Conservation (phyloP, 352 stramenopile species). For the Globisporangium solare region DNA sequence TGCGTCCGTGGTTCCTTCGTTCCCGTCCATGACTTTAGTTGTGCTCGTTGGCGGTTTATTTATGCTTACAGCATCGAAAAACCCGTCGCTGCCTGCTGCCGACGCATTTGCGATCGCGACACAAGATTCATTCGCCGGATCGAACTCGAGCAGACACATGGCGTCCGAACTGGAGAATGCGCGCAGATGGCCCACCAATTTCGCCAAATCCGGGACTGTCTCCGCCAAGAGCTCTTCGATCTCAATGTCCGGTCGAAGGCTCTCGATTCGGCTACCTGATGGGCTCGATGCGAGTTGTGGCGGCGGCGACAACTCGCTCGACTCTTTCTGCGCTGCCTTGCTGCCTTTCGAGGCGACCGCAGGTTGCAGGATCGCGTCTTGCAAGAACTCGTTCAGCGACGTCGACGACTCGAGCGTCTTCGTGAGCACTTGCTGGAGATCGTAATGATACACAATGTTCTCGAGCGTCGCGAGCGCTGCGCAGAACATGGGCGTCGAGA, state of each 20-base stretch:
- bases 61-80: constrained; percentile 8
- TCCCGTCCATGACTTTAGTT: background rate
- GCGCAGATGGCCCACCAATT: constrained; percentile 27
- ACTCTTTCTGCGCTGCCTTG: constrained; percentile 9
- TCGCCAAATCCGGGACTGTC: constrained; percentile 27
- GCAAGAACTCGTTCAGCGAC: constrained; percentile 36
- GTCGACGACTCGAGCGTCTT: constrained; percentile 24
- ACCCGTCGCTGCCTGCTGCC: background rate
- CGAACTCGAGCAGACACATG: constrained; percentile 44
- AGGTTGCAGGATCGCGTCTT: constrained; percentile 18
- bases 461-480: constrained; percentile 52
- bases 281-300: background rate
- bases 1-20: background rate
- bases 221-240: constrained; percentile 26
- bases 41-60: constrained; percentile 6
- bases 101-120: constrained; percentile 22
- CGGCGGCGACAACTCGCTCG: no score
- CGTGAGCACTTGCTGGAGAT: constrained; percentile 36
- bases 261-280: constrained; percentile 11
- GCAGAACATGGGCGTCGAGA: constrained; percentile 54
- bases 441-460: constrained; percentile 64
- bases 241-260: constrained; percentile 20
- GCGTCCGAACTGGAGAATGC: constrained; percentile 22
- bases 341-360: background rate
- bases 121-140: constrained; percentile 36